A percentile compares a stretch with the other conserved stretches of the same genome.
phyloP scores from a whole-genome alignment of 805 yeast genomes.

The Limtongia smithiae region DNA sequence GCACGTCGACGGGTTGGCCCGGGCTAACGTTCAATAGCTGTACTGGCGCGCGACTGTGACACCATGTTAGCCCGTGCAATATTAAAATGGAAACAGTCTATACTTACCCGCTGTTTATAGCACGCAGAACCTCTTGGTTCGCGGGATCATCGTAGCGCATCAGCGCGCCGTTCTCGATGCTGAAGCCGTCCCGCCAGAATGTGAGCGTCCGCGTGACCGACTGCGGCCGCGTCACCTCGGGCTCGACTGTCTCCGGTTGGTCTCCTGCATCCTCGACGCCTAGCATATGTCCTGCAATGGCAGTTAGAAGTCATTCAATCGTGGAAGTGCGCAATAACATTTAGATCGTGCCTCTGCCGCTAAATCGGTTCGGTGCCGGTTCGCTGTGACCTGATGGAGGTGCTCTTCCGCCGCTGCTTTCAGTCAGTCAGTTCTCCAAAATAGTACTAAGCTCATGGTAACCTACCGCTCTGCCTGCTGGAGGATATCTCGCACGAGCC shows the following conservation, averaged over 20 bases:
- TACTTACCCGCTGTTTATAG: constrained; percentile 67
- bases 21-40: constrained; percentile 73
- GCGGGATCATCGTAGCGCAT: constrained; percentile 87
- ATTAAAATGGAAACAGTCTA: background rate
- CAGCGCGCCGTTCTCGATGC: constrained; percentile 86
- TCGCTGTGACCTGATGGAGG: constrained; percentile 9
- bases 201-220: constrained; percentile 78
- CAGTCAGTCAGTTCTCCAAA: background rate
- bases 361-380: constrained; percentile 7
- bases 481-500: constrained; percentile 38
- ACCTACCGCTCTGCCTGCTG: constrained; percentile 36
- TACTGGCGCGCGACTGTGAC: constrained; percentile 68
- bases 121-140: constrained; percentile 72
- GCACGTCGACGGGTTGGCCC: constrained; percentile 92
- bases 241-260: constrained; percentile 32
- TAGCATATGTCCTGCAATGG: too few relatives aligned
- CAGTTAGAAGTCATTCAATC: too few relatives aligned
- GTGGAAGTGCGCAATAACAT: too few relatives aligned
- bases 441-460: background rate
- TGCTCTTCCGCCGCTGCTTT: constrained; percentile 12
- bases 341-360: constrained; percentile 11
- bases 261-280: too few relatives aligned
- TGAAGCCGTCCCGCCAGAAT: constrained; percentile 96
- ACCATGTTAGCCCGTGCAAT: background rate
- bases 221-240: constrained; percentile 35